Conservation (phyloP, 352 stramenopile genomes). For the Lagenidium giganteum region DNA sequence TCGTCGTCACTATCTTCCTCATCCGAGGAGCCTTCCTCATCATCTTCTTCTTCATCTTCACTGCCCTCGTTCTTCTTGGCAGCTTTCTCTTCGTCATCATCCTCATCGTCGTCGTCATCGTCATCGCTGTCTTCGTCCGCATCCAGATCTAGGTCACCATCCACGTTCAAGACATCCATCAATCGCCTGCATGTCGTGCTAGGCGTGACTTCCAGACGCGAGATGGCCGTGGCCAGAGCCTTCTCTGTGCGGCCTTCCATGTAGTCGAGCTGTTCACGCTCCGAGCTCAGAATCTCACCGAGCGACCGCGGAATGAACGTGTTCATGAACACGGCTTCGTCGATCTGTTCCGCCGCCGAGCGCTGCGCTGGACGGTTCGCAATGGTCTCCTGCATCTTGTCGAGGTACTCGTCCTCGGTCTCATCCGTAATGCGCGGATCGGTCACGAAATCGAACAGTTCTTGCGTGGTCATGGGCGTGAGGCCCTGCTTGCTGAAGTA, state of each 20-base stretch:
- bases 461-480: slow-evolving; percentile 91
- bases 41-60: slow-evolving; percentile 30
- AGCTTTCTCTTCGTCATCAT: slow-evolving; percentile 29
- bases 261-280: slow-evolving; percentile 82
- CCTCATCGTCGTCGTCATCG: slow-evolving; percentile 41
- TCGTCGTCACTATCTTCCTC: slow-evolving; percentile 21
- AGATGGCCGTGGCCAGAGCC: slow-evolving; percentile 72
- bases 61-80: slow-evolving; percentile 62
- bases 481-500: slow-evolving; percentile 94
- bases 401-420: slow-evolving; percentile 81
- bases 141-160: slow-evolving; percentile 46
- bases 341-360: slow-evolving; percentile 81
- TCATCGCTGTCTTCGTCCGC: slow-evolving; percentile 36
- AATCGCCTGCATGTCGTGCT: slow-evolving; percentile 36
- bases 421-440: slow-evolving; percentile 64
- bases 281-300: slow-evolving; percentile 89
- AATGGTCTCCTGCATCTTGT: slow-evolving; percentile 87
- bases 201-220: slow-evolving; percentile 53
- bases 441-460: slow-evolving; percentile 97
- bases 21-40: slow-evolving; percentile 14
- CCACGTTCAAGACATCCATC: slow-evolving; percentile 69
- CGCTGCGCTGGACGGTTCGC: slow-evolving; percentile 53
- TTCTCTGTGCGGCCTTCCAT: slow-evolving; percentile 85
- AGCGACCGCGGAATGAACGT: slow-evolving; percentile 94
- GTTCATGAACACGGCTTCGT: slow-evolving; percentile 93